Evolutionary conservation across 352 stramenopile genomes (phyloP).

Genomic region (Hyaloperonospora arabidopsidis): DNA sequence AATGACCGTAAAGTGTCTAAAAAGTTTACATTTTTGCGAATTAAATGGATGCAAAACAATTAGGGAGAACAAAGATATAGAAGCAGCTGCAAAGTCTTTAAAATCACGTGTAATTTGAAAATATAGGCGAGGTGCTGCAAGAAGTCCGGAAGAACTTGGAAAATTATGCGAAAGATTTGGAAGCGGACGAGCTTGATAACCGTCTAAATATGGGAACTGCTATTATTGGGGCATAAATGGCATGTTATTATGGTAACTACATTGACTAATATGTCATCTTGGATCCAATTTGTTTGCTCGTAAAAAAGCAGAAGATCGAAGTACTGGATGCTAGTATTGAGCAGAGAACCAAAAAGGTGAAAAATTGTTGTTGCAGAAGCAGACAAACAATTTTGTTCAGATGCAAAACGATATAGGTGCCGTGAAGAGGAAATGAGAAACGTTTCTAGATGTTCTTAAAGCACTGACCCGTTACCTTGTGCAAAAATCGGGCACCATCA

Average conservation of each 20-base stretch:
- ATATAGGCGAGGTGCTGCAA: slow-evolving; percentile 69
- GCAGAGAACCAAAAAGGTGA: slow-evolving; percentile 60
- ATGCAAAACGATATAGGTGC: slow-evolving; percentile 80
- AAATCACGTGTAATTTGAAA: slow-evolving; percentile 80
- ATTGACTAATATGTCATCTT: slow-evolving; percentile 60
- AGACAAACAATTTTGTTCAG: slow-evolving; percentile 82
- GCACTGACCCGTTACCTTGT: slow-evolving; percentile 25
- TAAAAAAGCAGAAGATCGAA: slow-evolving; percentile 81
- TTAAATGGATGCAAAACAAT: slow-evolving; percentile 78
- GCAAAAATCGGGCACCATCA: slow-evolving; percentile 31
- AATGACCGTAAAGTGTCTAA: slow-evolving; percentile 68
- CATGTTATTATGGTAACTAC: slow-evolving; percentile 75
- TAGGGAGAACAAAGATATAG: slow-evolving; percentile 71
- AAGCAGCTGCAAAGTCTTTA: slow-evolving; percentile 49
- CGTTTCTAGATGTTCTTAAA: slow-evolving; percentile 39
- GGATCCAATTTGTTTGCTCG: slow-evolving; percentile 57
- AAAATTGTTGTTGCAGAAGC: slow-evolving; percentile 65
- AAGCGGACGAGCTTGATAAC: slow-evolving; percentile 73
- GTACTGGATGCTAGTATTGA: slow-evolving; percentile 78
- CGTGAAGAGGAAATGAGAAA: slow-evolving; percentile 60
- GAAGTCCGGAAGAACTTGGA: slow-evolving; percentile 68
- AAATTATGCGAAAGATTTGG: slow-evolving; percentile 82
- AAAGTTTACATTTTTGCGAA: slow-evolving; percentile 84
- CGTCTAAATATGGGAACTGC: slow-evolving; percentile 49
- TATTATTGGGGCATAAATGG: slow-evolving; percentile 71